Base-by-base conservation (phyloP, 2,329 filamentous ascomycete genomes). In the Nakataea oryzae region DNA sequence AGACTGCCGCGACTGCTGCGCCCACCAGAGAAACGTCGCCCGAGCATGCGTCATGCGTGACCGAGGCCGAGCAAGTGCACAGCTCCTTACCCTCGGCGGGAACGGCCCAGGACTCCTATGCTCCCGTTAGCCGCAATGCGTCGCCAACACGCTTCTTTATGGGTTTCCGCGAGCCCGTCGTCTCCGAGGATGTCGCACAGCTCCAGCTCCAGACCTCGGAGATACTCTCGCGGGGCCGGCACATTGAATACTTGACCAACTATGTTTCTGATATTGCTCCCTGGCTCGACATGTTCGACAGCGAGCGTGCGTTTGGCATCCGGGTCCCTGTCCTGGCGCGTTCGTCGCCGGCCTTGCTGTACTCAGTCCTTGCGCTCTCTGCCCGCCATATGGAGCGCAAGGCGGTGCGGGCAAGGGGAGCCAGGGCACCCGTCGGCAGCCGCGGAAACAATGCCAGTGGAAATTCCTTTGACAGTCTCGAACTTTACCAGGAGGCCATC, bases 401-500 rank as follows among this genome's bases (percentile, higher is more conserved):
- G 55, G 74, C 78, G 54, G 74, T 74, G 0, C 69, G 64, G 41
- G n/a, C 70, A 72, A 62, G n/a, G 30, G 26, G 30, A 27, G 21
- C n/a, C 14, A 24, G 30, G 12, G 30, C 26, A 30, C 26, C n/a
- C 1, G n/a, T 17, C 21, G 27, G n/a, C n/a, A 11, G 30, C 8
- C 24, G 41, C 30, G 26, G 12, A 32, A 41, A 27, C 13, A 14
- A 9, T 30, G 8, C 30, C 21, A 47, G 17, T 13, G 26, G 57
- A 3, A 74, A 73, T 21, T 77, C 78, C 0, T 81, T 79, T 47
- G 79, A 81, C 65, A 83, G 81, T 61, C 71, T 84, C 3, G 79
- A 80, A 55, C 72, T 84, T 0, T 85, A 85, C 65, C 81, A 82
- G 63, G 77, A 82, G 64, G 79, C 79, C 12, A 83, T 84, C 57